These are phyloP conservation scores for Dryas integrifolia DNA, from an alignment of 331 rosid species.

Conservation along the genomic window DNA sequence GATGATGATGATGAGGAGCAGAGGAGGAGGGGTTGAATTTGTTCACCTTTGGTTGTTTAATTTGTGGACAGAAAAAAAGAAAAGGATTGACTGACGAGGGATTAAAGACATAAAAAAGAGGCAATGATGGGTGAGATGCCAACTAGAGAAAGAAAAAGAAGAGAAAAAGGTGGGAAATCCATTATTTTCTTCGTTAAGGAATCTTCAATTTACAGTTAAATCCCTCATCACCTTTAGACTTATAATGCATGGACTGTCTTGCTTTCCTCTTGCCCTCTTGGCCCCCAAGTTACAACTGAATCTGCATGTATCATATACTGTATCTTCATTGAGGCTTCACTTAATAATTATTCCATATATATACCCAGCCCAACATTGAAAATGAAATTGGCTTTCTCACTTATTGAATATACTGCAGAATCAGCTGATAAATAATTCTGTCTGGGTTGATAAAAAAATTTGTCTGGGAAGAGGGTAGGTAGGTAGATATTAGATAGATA, in stretches of 20 bases:
- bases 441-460: too few species aligned
- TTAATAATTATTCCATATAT: background rate
- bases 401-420: conserved; percentile 30
- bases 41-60: conserved; percentile 25
- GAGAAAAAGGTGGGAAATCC: conserved; percentile 19
- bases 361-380: conserved; percentile 17
- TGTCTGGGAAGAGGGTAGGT: too few species aligned
- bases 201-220: conserved; percentile 38
- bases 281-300: background rate
- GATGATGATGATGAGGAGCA: conserved; percentile 18
- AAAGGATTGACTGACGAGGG: conserved; percentile 11
- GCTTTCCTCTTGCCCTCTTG: background rate
- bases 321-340: background rate
- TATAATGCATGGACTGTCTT: background rate
- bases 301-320: background rate
- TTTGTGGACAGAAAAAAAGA: conserved; percentile 11
- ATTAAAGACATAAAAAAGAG: conserved; percentile 25
- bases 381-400: conserved; percentile 20
- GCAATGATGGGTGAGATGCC: conserved; percentile 34
- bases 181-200: conserved; percentile 39
- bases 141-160: conserved; percentile 18
- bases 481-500: background rate
- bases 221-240: conserved; percentile 24
- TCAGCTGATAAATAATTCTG: conserved; percentile 3
- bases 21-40: conserved; percentile 41